Conservation (phyloP, 202 grass and related monocot species). For the Eragrostis tef region DNA sequence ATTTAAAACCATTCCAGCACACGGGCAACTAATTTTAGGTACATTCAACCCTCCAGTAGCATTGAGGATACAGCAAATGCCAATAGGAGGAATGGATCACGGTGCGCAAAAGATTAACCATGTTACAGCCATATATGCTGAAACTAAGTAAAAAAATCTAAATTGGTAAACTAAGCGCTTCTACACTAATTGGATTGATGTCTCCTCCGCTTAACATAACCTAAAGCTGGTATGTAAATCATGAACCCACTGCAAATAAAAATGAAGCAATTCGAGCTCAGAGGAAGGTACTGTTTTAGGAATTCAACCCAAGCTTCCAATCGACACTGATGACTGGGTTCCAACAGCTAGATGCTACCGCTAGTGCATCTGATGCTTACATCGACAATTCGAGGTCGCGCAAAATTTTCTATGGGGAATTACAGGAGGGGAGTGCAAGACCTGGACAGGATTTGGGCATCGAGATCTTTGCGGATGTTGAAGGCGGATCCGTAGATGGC, state of each 20-base stretch:
- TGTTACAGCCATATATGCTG: not conserved
- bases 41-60: not conserved
- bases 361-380: not conserved
- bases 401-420: no score
- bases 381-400: not conserved
- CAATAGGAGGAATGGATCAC: constrained; percentile 17
- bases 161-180: not conserved
- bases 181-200: not conserved
- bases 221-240: no score
- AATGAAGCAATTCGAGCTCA: not conserved
- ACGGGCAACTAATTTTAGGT: not conserved
- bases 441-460: constrained; percentile 83
- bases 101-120: not conserved
- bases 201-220: not conserved
- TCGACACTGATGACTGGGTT: not conserved
- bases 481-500: constrained; percentile 84
- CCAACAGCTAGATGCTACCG: not conserved
- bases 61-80: not conserved
- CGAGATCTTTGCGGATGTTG: constrained; percentile 82
- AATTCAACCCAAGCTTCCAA: constrained; percentile 5
- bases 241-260: no score
- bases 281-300: not conserved
- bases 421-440: not conserved
- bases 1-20: not conserved
- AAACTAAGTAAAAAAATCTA: not conserved